Percentiles rank a stretch among this genome's conserved stretches.
phyloP scores from a whole-genome alignment of 73 alveolate species.

The Paramecium octaurelia region DNA sequence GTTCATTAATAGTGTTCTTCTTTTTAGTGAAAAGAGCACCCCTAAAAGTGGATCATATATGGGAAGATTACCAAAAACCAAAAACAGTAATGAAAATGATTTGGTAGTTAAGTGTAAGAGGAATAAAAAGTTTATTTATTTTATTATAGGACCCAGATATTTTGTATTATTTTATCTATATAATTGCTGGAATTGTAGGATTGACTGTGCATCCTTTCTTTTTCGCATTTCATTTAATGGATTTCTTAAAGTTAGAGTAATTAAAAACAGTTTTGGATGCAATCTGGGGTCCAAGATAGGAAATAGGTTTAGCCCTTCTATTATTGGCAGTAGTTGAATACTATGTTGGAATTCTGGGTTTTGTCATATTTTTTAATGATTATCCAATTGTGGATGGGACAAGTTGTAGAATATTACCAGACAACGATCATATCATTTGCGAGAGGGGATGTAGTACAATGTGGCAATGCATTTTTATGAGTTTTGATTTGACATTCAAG shows the following conservation, averaged over 20 bases:
- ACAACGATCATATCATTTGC: neutral
- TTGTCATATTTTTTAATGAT: slow-evolving; percentile 76
- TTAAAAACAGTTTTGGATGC: slow-evolving; percentile 90
- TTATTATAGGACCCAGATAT: slow-evolving; percentile 64
- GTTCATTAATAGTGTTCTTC: slow-evolving; percentile 61
- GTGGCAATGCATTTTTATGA: slow-evolving; percentile 79
- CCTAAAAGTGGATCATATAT: slow-evolving; percentile 34
- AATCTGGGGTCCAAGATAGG: slow-evolving; percentile 88
- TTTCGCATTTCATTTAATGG: slow-evolving; percentile 88
- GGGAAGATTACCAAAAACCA: slow-evolving; percentile 44
- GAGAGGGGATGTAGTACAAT: slow-evolving; percentile 83
- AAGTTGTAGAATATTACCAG: neutral
- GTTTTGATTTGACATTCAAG: slow-evolving; percentile 84
- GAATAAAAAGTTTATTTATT: neutral
- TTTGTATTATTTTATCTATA: slow-evolving; percentile 75
- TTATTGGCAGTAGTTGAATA: slow-evolving; percentile 86
- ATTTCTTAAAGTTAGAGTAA: slow-evolving; percentile 76
- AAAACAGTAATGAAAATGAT: neutral
- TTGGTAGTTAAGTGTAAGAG: neutral
- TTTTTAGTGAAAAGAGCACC: slow-evolving; percentile 69
- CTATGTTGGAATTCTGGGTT: slow-evolving; percentile 84
- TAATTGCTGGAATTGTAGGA: slow-evolving; percentile 88
- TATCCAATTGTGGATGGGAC: slow-evolving; percentile 52
- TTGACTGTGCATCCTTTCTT: slow-evolving; percentile 78
- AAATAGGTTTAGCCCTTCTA: slow-evolving; percentile 85